Conservation (phyloP, 2,329 filamentous ascomycete species). For the Microsporum audouinii region DNA sequence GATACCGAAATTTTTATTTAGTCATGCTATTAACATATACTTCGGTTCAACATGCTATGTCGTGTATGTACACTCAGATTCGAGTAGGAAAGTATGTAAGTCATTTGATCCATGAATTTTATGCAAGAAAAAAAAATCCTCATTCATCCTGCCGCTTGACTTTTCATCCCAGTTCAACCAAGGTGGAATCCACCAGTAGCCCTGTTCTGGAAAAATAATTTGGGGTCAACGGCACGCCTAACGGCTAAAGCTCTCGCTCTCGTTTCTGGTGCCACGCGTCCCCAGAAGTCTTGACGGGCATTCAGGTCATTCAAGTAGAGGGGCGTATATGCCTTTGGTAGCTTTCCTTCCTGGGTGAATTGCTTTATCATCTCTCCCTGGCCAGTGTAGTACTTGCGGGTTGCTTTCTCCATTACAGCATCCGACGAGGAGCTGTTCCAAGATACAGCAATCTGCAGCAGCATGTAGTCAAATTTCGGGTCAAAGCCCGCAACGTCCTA, state of each 20-base stretch:
- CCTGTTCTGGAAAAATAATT: slow-evolving; percentile 30
- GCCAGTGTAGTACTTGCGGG: slow-evolving; percentile 29
- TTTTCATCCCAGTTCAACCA: slow-evolving; percentile 13
- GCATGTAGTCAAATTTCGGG: slow-evolving; percentile 32
- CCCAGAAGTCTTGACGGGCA: slow-evolving; percentile 36
- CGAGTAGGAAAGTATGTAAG: neutral
- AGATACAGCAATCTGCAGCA: slow-evolving; percentile 37
- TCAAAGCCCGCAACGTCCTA: slow-evolving; percentile 32
- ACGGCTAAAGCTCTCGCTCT: slow-evolving; percentile 24
- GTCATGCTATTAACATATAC: neutral
- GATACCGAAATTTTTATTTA: neutral
- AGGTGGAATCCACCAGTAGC: slow-evolving; percentile 33
- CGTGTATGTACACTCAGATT: neutral
- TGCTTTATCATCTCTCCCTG: slow-evolving; percentile 25
- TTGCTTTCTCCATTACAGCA: slow-evolving; percentile 29
- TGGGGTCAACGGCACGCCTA: slow-evolving; percentile 30
- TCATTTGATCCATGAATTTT: neutral
- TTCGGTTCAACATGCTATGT: neutral
- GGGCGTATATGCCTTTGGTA: slow-evolving; percentile 33
- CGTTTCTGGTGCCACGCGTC: slow-evolving; percentile 23
- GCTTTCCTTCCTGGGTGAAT: slow-evolving; percentile 24
- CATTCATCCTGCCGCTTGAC: neutral
- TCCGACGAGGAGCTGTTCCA: slow-evolving; percentile 28
- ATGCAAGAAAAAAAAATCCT: neutral
- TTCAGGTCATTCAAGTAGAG: slow-evolving; percentile 40